Conservation (phyloP, 805 yeast genomes). For the Sugiyamaella mastotermitis region DNA sequence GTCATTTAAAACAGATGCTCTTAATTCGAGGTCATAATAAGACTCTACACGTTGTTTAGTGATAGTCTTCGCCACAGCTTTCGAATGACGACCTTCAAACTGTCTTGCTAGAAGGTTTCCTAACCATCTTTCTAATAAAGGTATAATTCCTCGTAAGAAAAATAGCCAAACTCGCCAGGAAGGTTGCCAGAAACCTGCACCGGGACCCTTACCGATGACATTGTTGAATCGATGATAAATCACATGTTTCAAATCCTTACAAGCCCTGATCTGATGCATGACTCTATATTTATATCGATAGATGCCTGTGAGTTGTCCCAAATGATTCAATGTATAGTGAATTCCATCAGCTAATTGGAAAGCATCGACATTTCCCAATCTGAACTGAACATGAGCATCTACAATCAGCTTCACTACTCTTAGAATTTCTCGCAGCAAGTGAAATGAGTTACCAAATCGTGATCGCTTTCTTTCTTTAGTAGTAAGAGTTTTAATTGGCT, state of each 20-base stretch:
- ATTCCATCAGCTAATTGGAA: conserved; percentile 93
- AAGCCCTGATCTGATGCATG: conserved; percentile 95
- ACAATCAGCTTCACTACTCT: conserved; percentile 80
- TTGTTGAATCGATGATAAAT: conserved; percentile 79
- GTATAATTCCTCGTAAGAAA: conserved; percentile 86
- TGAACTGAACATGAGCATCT: conserved; percentile 87
- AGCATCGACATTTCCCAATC: conserved; percentile 87
- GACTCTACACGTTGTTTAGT: conserved; percentile 96
- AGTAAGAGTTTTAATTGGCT: conserved; percentile 92
- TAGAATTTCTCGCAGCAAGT: conserved; percentile 81
- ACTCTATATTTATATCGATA: conserved; percentile 95
- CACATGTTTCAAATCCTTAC: conserved; percentile 91
- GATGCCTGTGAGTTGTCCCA: conserved; percentile 94
- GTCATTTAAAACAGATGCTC: conserved; percentile 94
- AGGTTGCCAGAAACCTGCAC: conserved; percentile 99
- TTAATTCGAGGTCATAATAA: conserved; percentile 83
- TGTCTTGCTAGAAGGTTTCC: conserved; percentile 88
- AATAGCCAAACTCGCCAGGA: conserved; percentile 97
- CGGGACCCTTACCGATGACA: conserved; percentile 95
- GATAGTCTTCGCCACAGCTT: conserved; percentile 86
- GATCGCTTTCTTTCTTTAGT: conserved; percentile 96
- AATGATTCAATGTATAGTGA: conserved; percentile 81
- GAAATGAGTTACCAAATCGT: conserved; percentile 94
- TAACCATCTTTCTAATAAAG: conserved; percentile 89
- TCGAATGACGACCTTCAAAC: conserved; percentile 90